A percentile compares a stretch with the other conserved stretches of the same genome.
phyloP scores from a whole-genome alignment of 495 filamentous ascomycete species.

The Letharia columbiana region DNA sequence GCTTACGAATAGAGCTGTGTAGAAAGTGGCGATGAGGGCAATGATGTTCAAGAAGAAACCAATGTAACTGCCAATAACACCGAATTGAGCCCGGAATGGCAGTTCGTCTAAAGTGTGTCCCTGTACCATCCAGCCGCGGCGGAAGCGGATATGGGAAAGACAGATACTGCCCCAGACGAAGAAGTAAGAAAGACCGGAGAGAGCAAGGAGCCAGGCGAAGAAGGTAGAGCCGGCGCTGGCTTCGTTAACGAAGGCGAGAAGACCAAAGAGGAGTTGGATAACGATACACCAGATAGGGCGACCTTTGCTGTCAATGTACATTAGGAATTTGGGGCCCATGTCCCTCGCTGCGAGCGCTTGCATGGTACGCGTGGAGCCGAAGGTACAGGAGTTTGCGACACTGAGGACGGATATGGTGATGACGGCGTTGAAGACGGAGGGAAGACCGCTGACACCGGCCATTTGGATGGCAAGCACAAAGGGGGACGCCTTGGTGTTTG shows the following conservation, averaged over 20 bases:
- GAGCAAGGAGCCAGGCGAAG: slow-evolving; percentile 57
- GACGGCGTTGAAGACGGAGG: slow-evolving; percentile 66
- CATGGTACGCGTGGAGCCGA: slow-evolving; percentile 54
- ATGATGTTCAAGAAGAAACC: slow-evolving; percentile 53
- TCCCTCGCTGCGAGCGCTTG: slow-evolving; percentile 49
- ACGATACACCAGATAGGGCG: slow-evolving; percentile 47
- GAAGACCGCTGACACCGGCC: slow-evolving; percentile 56
- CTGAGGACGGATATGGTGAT: slow-evolving; percentile 61
- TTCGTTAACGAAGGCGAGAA: slow-evolving; percentile 48
- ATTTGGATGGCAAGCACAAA: slow-evolving; percentile 64
- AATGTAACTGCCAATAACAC: slow-evolving; percentile 58
- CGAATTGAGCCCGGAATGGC: slow-evolving; percentile 56
- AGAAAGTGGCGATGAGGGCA: slow-evolving; percentile 55
- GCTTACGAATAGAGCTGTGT: slow-evolving; percentile 39
- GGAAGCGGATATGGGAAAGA: slow-evolving; percentile 67
- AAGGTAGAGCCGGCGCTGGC: slow-evolving; percentile 33
- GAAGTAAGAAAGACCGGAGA: slow-evolving; percentile 57
- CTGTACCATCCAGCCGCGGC: slow-evolving; percentile 45
- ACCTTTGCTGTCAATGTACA: slow-evolving; percentile 50
- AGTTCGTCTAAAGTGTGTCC: slow-evolving; percentile 61
- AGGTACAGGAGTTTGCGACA: slow-evolving; percentile 57
- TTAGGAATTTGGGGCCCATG: slow-evolving; percentile 50
- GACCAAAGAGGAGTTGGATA: slow-evolving; percentile 45
- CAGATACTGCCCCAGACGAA: slow-evolving; percentile 68
- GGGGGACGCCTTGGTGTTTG: slow-evolving; percentile 56